Percentiles rank a stretch among this genome's conserved stretches.
These are phyloP conservation scores for Pseudocercospora fijiensis DNA, from an alignment of 2,329 filamentous ascomycete species.

Conservation along the genomic window DNA sequence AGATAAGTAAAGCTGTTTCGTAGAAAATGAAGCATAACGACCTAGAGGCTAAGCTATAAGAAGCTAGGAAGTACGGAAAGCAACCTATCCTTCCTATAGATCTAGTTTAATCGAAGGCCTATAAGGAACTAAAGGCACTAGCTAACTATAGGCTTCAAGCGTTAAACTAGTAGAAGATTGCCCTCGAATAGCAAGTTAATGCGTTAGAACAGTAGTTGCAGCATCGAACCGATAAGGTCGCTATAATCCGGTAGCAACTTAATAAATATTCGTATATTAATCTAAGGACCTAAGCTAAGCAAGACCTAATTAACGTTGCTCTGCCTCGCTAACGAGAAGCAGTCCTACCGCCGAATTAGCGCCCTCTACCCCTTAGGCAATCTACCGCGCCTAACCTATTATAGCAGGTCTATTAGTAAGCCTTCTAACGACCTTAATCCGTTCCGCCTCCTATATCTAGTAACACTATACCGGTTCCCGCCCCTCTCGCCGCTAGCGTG, in stretches of 20 bases:
- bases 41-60: no score
- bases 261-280: background rate
- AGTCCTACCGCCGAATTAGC: background rate
- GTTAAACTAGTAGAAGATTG: no score
- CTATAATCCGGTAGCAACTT: background rate
- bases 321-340: background rate
- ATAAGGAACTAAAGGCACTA: background rate
- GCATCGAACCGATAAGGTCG: background rate
- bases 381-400: no score
- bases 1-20: background rate
- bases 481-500: background rate
- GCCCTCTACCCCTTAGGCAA: no score
- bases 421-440: background rate
- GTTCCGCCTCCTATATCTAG: background rate
- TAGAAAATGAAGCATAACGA: background rate
- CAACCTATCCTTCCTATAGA: background rate
- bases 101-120: background rate
- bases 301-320: background rate
- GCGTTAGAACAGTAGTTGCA: background rate
- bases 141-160: background rate
- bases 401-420: background rate
- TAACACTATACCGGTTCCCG: background rate
- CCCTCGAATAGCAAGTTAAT: background rate
- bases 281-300: background rate
- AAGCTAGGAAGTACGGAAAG: background rate